These are phyloP conservation scores for Sutorius eximius DNA, from an alignment of 1,284 basidiomycete genomes.

Conservation along the genomic window DNA sequence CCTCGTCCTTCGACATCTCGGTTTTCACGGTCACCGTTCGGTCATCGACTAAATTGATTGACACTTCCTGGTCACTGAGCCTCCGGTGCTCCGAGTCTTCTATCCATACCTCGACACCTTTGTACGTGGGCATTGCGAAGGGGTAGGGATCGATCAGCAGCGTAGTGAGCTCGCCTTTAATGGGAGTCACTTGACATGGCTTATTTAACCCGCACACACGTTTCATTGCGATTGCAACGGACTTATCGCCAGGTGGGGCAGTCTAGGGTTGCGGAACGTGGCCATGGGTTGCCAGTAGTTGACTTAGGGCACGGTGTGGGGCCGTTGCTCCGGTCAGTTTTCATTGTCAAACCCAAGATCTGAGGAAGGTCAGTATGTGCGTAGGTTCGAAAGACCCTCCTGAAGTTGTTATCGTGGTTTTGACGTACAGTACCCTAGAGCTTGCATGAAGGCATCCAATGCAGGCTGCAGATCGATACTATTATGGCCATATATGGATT, in stretches of 20 bases:
- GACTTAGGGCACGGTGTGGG: not conserved
- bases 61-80: not conserved
- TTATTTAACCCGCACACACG: not conserved
- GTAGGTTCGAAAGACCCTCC: not conserved
- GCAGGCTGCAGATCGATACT: too few species aligned
- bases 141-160: not conserved
- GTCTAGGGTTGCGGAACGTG: not conserved
- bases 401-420: not conserved
- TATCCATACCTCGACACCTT: conserved; percentile 18
- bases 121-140: conserved; percentile 18
- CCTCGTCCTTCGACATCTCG: conserved; percentile 14
- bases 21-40: conserved; percentile 7
- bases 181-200: not conserved
- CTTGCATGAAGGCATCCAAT: too few species aligned
- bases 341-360: not conserved
- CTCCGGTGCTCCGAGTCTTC: conserved; percentile 14
- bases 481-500: too few species aligned
- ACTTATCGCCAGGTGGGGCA: not conserved
- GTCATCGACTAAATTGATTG: conserved; percentile 18
- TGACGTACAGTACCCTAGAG: not conserved
- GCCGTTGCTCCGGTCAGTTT: not conserved
- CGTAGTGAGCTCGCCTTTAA: conserved; percentile 1
- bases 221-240: not conserved
- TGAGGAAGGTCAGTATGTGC: not conserved
- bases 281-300: not conserved